phyloP scores from a whole-genome alignment of 2,329 filamentous ascomycete species.

The Chrysosporium queenslandicum region DNA sequence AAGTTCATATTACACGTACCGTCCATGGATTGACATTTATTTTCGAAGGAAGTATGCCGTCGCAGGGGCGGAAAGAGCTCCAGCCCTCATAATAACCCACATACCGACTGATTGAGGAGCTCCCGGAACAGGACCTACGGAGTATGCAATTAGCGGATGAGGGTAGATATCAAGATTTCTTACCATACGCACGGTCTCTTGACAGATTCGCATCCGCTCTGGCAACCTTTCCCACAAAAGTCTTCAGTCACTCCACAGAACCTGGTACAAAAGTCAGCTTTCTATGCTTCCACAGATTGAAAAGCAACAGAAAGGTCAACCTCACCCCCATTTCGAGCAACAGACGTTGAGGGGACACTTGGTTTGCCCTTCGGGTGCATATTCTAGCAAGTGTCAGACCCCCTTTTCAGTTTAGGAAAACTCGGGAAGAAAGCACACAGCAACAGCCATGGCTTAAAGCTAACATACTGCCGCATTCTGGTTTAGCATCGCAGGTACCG shows the following conservation, averaged over 20 bases:
- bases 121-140: conserved; percentile 4
- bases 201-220: neutral
- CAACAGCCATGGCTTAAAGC: conserved; percentile 11
- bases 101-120: neutral
- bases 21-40: neutral
- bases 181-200: neutral
- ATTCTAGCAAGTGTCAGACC: neutral
- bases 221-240: conserved; percentile 20
- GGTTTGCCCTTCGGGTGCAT: neutral
- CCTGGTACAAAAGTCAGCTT: neutral
- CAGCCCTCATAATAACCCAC: conserved; percentile 33
- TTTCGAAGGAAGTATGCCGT: neutral
- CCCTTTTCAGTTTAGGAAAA: neutral
- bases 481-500: conserved; percentile 32
- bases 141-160: neutral
- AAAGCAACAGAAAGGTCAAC: neutral
- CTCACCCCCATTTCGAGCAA: conserved; percentile 24
- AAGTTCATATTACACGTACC: neutral
- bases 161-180: neutral
- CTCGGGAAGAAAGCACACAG: neutral
- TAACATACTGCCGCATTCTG: conserved; percentile 26
- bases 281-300: neutral
- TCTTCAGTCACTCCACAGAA: conserved; percentile 26
- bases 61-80: conserved; percentile 19
- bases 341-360: conserved; percentile 32